Evolutionary conservation across 768 basidiomycete species (phyloP), one percentile per base, ranked within the genome.

Genomic region (Tricholoma bakamatsutake): DNA sequence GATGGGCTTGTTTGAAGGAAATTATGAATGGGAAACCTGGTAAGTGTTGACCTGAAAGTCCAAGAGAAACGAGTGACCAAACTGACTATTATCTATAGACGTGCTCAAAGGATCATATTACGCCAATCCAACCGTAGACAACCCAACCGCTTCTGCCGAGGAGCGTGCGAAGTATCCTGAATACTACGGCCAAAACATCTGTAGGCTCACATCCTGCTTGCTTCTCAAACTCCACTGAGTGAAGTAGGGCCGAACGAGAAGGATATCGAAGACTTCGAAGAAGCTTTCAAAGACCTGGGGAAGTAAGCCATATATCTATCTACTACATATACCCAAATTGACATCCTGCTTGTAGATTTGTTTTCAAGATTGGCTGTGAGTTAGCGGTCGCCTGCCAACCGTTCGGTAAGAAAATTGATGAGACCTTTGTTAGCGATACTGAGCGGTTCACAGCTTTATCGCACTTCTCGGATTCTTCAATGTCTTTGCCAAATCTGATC

Each of bases 11-110:
- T 49, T 6, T 28, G 28, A 53, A 91, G 85, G 96, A 98, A 78
- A 83, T 95, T 46, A 97, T 98, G 94, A 98, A 98, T 64, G 95
- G 95, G 30, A 87, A 83, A 62, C 90, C 88, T 61, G 90, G 88
- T 81, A 57, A 60, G 66, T 33, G 27, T 34, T 37, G 4, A 12
- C 35, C 43, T 39, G n/a, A 18, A 39, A 18, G 15, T 49, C 18
- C 37, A 28, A 31, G 37, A 27, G 30, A 11, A 24, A 51, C 24
- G 40, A 34, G 50, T 17, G 33, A 4, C 40, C 28, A 35, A 49
- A 28, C 21, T 6, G 27, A 37, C 28, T 18, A 27, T 60, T 6
- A 24, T 37, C 28, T 18, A 27, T 60, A 86, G 93, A 98, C 67
- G 75, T 79, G 2, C 73, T 95, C 62, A 98, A 98, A 69, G 96